These are phyloP conservation scores for Tetraselmis chui DNA, from an alignment of 139 green algal genomes.

Conservation along the genomic window DNA sequence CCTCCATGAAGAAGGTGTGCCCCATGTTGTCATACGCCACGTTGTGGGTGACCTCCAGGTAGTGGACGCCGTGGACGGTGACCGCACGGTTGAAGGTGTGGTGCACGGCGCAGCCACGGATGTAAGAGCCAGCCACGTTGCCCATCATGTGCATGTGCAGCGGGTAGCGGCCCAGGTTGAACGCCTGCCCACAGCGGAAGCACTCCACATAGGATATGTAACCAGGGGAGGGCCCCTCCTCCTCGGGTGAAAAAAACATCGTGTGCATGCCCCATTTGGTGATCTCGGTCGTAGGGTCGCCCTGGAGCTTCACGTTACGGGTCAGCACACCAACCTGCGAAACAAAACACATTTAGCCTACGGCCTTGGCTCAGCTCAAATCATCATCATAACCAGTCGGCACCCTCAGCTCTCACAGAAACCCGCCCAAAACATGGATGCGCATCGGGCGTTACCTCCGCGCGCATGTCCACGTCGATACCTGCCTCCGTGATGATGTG, in stretches of 20 bases:
- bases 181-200: constrained; percentile 23
- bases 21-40: constrained; percentile 58
- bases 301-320: constrained; percentile 34
- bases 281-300: constrained; percentile 22
- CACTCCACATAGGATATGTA: constrained; percentile 25
- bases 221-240: constrained; percentile 8
- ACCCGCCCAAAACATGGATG: no score
- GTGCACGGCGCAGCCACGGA: constrained; percentile 44
- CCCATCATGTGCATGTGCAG: constrained; percentile 72
- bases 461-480: background rate
- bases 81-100: constrained; percentile 54
- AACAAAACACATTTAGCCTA: no score
- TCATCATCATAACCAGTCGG: no score
- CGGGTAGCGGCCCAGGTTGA: constrained; percentile 44
- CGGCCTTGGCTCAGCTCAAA: no score
- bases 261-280: constrained; percentile 43
- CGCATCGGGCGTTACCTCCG: constrained; percentile 9
- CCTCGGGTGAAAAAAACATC: constrained; percentile 17
- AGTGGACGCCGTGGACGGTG: constrained; percentile 52
- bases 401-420: no score
- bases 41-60: constrained; percentile 28
- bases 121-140: constrained; percentile 29
- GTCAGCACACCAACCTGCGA: constrained; percentile 12
- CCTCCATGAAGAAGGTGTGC: constrained; percentile 55
- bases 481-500: constrained; percentile 11